Conservation (phyloP, 345 rosid species). For the Murraya paniculata region DNA sequence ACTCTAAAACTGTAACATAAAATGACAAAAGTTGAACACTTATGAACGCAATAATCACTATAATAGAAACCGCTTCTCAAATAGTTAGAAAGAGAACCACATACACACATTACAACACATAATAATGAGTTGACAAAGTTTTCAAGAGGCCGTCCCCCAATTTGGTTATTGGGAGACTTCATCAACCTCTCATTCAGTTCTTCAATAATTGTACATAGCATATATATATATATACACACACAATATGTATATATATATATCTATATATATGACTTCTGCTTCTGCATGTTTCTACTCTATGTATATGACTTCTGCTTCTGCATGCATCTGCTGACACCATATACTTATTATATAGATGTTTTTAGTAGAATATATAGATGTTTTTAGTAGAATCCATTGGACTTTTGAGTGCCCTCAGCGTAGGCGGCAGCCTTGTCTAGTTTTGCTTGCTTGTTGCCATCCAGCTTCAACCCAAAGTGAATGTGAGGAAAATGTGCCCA, state of each 20-base stretch:
- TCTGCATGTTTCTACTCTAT: conserved; percentile 8
- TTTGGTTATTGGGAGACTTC: conserved; percentile 19
- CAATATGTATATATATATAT: neutral
- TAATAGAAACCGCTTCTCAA: conserved; percentile 13
- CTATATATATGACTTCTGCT: neutral
- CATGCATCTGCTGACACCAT: conserved; percentile 13
- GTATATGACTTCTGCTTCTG: neutral
- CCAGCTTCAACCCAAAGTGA: conserved; percentile 86
- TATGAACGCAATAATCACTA: conserved; percentile 18
- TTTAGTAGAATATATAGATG: conserved; percentile 41
- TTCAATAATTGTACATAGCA: neutral
- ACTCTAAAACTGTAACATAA: neutral
- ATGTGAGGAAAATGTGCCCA: conserved; percentile 98
- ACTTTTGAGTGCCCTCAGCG: conserved; percentile 51
- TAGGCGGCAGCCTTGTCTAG: conserved; percentile 46
- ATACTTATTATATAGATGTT: conserved; percentile 4
- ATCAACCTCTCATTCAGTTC: conserved; percentile 1
- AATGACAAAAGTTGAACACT: neutral
- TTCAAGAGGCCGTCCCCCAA: conserved; percentile 10
- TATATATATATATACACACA: too few relatives aligned
- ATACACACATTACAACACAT: neutral
- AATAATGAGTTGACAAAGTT: conserved; percentile 6
- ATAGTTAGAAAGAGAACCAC: neutral
- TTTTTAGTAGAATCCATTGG: conserved; percentile 61
- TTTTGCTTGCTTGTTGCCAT: conserved; percentile 67